Evolutionary conservation across 257 asterid species (phyloP).

Genomic region (Solanum phureja): DNA sequence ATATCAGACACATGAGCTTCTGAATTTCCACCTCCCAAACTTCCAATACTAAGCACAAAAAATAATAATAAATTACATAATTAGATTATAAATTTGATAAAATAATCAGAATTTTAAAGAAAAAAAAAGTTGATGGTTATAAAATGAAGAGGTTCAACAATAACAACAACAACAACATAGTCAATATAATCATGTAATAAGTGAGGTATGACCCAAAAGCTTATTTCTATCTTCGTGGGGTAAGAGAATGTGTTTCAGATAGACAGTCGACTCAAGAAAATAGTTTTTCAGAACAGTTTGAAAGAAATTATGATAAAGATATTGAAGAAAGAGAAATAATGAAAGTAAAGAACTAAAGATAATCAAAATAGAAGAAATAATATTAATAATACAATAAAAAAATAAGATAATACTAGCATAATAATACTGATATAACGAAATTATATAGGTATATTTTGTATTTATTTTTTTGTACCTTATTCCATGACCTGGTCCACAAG

Average conservation of each 20-base stretch:
- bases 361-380: background rate
- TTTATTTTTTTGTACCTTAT: slow-evolving; percentile 37
- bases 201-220: background rate
- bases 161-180: no score
- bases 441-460: no score
- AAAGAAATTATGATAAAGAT: background rate
- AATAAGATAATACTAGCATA: no score
- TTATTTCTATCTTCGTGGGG: background rate
- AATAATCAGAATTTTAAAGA: background rate
- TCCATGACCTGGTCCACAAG: slow-evolving; percentile 96
- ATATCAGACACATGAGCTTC: slow-evolving; percentile 46
- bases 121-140: background rate
- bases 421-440: no score
- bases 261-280: fast-evolving
- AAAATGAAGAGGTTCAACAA: background rate
- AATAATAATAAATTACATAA: background rate
- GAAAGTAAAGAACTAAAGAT: background rate
- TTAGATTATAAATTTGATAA: background rate
- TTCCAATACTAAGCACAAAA: slow-evolving; percentile 52
- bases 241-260: background rate
- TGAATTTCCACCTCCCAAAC: slow-evolving; percentile 44
- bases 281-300: background rate
- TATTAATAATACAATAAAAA: background rate
- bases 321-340: background rate
- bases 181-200: no score